Conservation (phyloP, 2,329 filamentous ascomycete genomes). For the Calonectria pauciramosa region DNA sequence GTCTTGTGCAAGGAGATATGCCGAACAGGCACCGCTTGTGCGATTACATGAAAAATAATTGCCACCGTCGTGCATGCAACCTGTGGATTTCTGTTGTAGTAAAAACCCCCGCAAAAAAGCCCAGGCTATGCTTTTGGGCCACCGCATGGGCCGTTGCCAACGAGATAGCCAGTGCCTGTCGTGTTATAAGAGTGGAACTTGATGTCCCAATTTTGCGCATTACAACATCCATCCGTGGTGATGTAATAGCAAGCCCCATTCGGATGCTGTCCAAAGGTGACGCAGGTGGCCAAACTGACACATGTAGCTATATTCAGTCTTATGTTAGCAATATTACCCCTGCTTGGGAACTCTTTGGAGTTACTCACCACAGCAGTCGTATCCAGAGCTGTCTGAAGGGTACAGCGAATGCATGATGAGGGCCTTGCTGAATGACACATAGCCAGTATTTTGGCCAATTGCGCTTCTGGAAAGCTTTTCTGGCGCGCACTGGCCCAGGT, state of each 20-base stretch:
- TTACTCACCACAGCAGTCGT: neutral
- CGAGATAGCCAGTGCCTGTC: neutral
- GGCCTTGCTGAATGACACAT: neutral
- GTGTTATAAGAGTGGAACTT: neutral
- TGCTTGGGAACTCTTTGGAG: too few relatives aligned
- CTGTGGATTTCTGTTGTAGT: too few relatives aligned
- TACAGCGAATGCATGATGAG: neutral
- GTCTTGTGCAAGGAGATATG: too few relatives aligned
- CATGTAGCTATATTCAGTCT: neutral
- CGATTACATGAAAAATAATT: too few relatives aligned
- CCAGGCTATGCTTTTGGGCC: neutral
- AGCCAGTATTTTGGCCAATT: neutral
- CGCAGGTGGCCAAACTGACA: neutral
- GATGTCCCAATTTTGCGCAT: neutral
- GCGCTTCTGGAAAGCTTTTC: neutral
- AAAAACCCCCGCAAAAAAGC: too few relatives aligned
- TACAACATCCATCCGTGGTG: neutral
- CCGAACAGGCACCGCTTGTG: too few relatives aligned
- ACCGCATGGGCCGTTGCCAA: neutral
- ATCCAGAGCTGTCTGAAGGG: neutral
- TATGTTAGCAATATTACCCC: neutral
- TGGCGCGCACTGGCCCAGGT: neutral
- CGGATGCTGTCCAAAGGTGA: neutral
- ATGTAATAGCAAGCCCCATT: neutral
- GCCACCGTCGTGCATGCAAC: too few relatives aligned